phyloP scores from a whole-genome alignment of 495 filamentous ascomycete species.

The Oidiodendron maius region DNA sequence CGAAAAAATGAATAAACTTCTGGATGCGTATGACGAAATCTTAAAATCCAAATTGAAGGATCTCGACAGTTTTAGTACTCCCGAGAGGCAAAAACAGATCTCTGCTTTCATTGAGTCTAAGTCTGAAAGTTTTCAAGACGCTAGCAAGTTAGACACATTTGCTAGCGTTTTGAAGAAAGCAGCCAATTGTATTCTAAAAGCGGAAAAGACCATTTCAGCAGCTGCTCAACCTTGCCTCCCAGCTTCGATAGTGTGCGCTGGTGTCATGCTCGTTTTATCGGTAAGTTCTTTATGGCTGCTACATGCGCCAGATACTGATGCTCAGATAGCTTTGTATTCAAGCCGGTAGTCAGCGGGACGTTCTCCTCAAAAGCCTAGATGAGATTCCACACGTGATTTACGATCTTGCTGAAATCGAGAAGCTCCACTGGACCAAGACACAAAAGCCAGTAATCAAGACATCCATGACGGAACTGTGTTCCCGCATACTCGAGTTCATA shows the following conservation, averaged over 20 bases:
- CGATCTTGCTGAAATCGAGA: slow-evolving; percentile 3
- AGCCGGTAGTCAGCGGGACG: background rate
- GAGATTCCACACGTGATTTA: slow-evolving; percentile 3
- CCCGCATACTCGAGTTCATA: slow-evolving; percentile 1
- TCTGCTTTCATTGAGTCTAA: slow-evolving; percentile 1
- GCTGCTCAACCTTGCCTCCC: slow-evolving; percentile 3
- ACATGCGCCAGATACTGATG: slow-evolving; percentile 1
- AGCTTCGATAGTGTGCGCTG: slow-evolving; percentile 1
- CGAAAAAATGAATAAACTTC: background rate
- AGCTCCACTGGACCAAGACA: background rate
- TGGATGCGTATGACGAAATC: background rate
- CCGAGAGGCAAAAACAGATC: background rate
- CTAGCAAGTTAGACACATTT: background rate
- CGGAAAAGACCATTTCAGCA: slow-evolving; percentile 2
- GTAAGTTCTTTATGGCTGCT: background rate
- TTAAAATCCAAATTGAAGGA: background rate
- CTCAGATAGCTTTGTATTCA: slow-evolving; percentile 3
- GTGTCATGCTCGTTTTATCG: slow-evolving; percentile 1
- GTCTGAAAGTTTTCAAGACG: background rate
- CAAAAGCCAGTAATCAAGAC: background rate
- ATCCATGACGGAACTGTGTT: slow-evolving; percentile 1
- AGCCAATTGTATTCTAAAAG: background rate
- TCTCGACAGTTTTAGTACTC: background rate
- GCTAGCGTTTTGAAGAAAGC: background rate
- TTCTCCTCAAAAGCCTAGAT: slow-evolving; percentile 1